Base-by-base conservation (phyloP, 495 filamentous ascomycete genomes). In the Neurospora terricola region DNA sequence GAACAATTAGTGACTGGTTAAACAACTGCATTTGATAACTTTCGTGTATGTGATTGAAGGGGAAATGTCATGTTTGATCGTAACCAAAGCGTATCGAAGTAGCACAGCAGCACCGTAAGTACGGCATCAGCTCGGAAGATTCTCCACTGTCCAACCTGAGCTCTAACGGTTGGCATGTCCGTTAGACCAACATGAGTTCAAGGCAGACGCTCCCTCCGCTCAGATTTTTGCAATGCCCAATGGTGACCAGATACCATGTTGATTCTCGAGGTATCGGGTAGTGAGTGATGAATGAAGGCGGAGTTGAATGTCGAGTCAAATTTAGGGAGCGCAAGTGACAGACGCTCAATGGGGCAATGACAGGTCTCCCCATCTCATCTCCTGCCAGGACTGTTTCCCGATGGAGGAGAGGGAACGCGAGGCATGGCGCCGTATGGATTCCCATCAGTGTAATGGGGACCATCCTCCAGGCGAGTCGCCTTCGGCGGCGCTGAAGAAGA, bases 381-480 rank as follows among this genome's bases (percentile, higher is more conserved):
- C 77, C 82, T 80, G 69, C 81, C 80, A 72, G 74, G 74, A 69
- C 80, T 78, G 38, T 81, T 83, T 54, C 82, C 74, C 72, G 85
- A 81, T 74, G 84, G 82, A 70, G 85, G 80, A 38, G 83, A 83
- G 69, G 86, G 74, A 69, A 79, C 76, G 14, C 54, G 54, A 66
- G 54, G 54, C 54, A 66, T 34, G 71, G 81, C 76, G 70, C 80
- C 77, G 76, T 88, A 88, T 39, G 86, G 86, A 70, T 87, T 88
- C 70, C 82, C 87, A 74, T 88, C 86, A 42, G 78, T 69, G 72
- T 88, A 88, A 74, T 75, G 85, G 72, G 86, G 86, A 27, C 83
- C 79, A 36, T 77, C 83, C 72, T 82, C 78, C 69, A 81, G 74
- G 72, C 80, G 76, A 76, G 70, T 74, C 71, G 76, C 75, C 70